Conservation (phyloP, 495 filamentous ascomycete species). For the Penicillium silybi region DNA sequence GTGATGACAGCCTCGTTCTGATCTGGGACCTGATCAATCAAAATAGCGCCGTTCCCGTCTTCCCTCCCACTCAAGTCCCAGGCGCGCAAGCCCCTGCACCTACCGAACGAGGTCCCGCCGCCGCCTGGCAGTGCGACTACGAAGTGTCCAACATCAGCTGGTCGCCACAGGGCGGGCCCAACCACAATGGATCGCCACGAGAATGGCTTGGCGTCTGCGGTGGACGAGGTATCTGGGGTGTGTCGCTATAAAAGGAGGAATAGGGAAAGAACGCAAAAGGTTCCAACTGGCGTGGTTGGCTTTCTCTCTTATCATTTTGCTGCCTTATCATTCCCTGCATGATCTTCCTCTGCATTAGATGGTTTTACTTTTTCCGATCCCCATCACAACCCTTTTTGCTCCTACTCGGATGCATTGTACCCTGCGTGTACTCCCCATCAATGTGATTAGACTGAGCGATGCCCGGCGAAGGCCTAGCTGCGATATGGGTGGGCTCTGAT, state of each 20-base stretch:
- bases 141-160: conserved; percentile 95
- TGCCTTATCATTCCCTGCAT: conserved; percentile 2
- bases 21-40: conserved; percentile 90
- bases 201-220: conserved; percentile 96
- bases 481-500: neutral
- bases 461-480: neutral
- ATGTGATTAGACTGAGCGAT: neutral
- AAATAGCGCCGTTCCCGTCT: conserved; percentile 46
- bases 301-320: conserved; percentile 4
- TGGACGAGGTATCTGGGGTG: conserved; percentile 87
- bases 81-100: conserved; percentile 32
- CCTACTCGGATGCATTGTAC: conserved; percentile 8
- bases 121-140: conserved; percentile 91
- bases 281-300: too few species aligned
- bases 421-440: neutral
- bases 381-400: conserved; percentile 8
- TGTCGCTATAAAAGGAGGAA: conserved; percentile 50
- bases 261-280: neutral
- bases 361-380: conserved; percentile 8
- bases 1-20: conserved; percentile 84
- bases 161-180: conserved; percentile 74
- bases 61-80: conserved; percentile 30
- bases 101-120: conserved; percentile 62
- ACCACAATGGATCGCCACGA: conserved; percentile 58
- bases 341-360: conserved; percentile 20